Percentiles rank a stretch among this genome's conserved stretches.
Evolutionary conservation across 2,329 filamentous ascomycete genomes (phyloP).

Genomic region (Ilyonectria mors-panacis): DNA sequence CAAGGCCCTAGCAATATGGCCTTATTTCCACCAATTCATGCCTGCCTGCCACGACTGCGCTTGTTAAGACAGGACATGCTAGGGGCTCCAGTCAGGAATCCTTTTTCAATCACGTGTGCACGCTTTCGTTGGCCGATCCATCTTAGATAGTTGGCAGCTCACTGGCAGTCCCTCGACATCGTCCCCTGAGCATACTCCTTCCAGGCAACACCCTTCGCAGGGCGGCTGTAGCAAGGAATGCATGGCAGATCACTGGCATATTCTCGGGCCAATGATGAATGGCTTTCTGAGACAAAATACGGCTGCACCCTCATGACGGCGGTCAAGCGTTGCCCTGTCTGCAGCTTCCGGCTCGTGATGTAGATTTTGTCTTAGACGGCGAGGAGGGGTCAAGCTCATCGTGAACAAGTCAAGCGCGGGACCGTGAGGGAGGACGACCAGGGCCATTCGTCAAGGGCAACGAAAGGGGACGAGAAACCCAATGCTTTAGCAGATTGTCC

Average conservation of each 20-base stretch:
- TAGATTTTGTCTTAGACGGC: constrained; percentile 6
- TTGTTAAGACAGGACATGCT: neutral
- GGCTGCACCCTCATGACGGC: neutral
- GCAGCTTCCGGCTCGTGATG: neutral
- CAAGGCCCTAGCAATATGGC: neutral
- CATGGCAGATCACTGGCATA: neutral
- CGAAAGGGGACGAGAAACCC: constrained; percentile 5
- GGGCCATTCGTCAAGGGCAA: constrained; percentile 5
- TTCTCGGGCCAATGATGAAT: constrained; percentile 5
- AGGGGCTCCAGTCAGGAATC: neutral
- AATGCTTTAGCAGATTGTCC: constrained; percentile 3
- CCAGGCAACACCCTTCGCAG: neutral
- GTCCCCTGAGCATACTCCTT: neutral
- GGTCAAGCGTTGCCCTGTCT: neutral
- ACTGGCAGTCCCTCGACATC: neutral
- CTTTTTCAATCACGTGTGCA: too few relatives aligned
- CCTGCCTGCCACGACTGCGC: neutral
- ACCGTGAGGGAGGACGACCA: neutral
- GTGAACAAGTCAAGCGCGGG: neutral
- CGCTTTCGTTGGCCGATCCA: too few relatives aligned
- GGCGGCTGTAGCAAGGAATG: constrained; percentile 7
- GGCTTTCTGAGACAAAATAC: constrained; percentile 9
- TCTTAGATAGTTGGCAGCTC: too few relatives aligned
- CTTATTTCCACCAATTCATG: neutral
- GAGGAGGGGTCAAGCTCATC: neutral